These are phyloP conservation scores for Chlorella sorokiniana DNA, from an alignment of 139 green algal species.

Conservation along the genomic window DNA sequence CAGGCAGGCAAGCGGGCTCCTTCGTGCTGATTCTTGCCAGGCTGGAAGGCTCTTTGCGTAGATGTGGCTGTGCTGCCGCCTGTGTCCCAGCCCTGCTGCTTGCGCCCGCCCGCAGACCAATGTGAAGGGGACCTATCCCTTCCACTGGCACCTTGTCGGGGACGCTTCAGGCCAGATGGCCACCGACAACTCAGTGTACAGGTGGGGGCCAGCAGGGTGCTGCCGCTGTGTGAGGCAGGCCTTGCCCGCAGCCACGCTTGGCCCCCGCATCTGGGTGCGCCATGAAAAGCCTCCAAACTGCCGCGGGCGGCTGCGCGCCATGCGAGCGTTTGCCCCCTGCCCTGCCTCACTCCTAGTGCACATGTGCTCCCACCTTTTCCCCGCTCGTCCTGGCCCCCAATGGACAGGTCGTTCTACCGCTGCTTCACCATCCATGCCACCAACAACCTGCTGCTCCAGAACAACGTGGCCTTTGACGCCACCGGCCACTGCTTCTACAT, in stretches of 20 bases:
- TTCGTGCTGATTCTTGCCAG: background rate
- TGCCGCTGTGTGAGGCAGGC: background rate
- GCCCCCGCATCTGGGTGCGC: too few species aligned
- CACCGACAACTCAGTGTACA: conserved; percentile 54
- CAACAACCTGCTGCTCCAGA: conserved; percentile 36
- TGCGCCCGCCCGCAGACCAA: conserved; percentile 44
- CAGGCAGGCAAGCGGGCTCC: background rate
- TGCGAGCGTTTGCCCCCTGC: background rate
- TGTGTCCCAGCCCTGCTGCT: background rate
- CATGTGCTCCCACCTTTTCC: background rate
- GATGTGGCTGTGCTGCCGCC: too few species aligned
- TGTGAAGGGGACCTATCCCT: conserved; percentile 60
- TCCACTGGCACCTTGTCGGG: conserved; percentile 60
- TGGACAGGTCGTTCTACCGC: conserved; percentile 32
- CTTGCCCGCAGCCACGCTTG: background rate
- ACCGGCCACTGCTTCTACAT: conserved; percentile 62
- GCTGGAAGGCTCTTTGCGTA: too few species aligned
- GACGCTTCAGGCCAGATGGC: conserved; percentile 34
- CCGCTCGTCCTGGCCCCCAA: background rate
- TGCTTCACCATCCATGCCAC: conserved; percentile 56
- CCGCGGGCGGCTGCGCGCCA: too few species aligned
- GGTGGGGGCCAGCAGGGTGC: background rate
- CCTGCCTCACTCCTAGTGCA: background rate
- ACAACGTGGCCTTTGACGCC: conserved; percentile 63
- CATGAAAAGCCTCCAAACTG: too few species aligned